A percentile compares a stretch with the other conserved stretches of the same genome.
phyloP scores from a whole-genome alignment of 2,329 filamentous ascomycete species.

The Alternaria arbusti region DNA sequence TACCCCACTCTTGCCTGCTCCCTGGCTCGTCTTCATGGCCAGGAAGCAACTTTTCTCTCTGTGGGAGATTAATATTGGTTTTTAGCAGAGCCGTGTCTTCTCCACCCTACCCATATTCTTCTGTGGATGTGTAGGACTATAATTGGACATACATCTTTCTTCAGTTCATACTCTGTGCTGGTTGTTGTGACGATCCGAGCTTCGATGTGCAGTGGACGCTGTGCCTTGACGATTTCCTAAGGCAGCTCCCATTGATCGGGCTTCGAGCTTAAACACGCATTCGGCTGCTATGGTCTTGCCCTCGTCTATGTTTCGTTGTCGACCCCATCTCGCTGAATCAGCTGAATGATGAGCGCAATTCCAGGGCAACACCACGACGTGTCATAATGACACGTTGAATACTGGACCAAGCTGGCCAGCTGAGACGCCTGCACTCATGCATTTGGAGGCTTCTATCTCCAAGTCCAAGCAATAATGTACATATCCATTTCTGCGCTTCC shows the following conservation, averaged over 20 bases:
- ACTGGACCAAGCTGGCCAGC: background rate
- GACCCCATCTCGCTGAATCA: background rate
- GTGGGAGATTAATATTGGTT: conserved; percentile 59
- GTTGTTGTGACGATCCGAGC: background rate
- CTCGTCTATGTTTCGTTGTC: background rate
- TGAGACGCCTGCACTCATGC: background rate
- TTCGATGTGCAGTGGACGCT: background rate
- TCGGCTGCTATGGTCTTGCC: no score
- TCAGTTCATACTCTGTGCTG: background rate
- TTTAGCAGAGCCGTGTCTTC: conserved; percentile 61
- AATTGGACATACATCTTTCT: conserved; percentile 53
- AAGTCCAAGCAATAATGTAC: background rate
- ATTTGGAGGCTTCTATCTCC: background rate
- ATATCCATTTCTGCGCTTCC: background rate
- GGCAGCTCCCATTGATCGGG: background rate
- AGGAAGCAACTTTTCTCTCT: conserved; percentile 58
- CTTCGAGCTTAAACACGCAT: background rate
- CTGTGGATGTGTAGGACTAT: conserved; percentile 54
- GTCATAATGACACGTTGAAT: background rate
- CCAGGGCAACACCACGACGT: background rate
- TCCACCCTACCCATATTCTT: conserved; percentile 57
- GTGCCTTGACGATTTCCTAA: background rate
- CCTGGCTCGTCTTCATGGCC: conserved; percentile 55
- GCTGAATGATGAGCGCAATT: background rate
- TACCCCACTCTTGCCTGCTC: conserved; percentile 59